Percentiles rank a stretch among this genome's conserved stretches.
These are phyloP conservation scores for Ceratocystis smalleyi DNA, from an alignment of 2,329 filamentous ascomycete genomes.

Conservation along the genomic window DNA sequence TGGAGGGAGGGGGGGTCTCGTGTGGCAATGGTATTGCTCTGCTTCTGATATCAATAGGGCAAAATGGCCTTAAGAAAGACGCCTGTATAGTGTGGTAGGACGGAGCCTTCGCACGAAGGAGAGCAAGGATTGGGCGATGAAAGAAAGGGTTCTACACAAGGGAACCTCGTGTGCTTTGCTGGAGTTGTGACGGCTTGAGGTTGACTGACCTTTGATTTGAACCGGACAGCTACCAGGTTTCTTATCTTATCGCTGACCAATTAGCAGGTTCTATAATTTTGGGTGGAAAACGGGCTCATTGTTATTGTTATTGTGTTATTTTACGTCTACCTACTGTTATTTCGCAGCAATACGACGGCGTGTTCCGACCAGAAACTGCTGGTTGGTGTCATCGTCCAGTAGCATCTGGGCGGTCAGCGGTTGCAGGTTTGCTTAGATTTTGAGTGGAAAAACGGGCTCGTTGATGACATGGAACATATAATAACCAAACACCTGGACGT, in stretches of 20 bases:
- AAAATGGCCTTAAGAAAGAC: background rate
- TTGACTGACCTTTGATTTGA: background rate
- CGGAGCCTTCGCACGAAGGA: too few species aligned
- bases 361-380: too few species aligned
- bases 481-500: too few species aligned
- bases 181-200: background rate
- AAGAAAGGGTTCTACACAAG: too few species aligned
- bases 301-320: too few species aligned
- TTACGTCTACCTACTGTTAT: too few species aligned
- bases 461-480: too few species aligned
- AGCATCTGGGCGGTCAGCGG: too few species aligned
- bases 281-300: background rate
- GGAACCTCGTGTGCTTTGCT: background rate
- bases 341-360: too few species aligned
- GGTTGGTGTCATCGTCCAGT: too few species aligned
- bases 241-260: constrained; percentile 6
- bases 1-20: background rate
- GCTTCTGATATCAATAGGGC: background rate
- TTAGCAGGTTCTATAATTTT: background rate
- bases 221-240: background rate
- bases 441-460: background rate
- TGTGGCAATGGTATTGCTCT: background rate
- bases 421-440: too few species aligned
- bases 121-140: too few species aligned
- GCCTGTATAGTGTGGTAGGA: background rate